A percentile compares a stretch with the other conserved stretches of the same genome.
These are phyloP conservation scores for Taiwanofungus camphoratus DNA, from an alignment of 1,284 basidiomycete genomes.

Conservation along the genomic window DNA sequence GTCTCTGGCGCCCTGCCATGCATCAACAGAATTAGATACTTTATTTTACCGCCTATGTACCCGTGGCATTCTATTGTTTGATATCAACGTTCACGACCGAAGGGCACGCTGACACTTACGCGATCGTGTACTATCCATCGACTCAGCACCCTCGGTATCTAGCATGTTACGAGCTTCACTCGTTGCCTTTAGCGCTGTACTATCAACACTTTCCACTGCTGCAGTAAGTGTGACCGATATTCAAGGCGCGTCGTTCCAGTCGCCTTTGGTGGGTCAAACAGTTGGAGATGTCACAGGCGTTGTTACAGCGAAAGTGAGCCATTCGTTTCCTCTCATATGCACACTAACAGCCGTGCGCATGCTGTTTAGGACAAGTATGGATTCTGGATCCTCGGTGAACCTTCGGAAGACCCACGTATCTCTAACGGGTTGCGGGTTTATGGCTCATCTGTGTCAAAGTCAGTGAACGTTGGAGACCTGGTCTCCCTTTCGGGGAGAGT, in stretches of 20 bases:
- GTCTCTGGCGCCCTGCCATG: too few relatives aligned
- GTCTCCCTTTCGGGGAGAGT: conserved; percentile 45
- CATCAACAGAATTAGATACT: too few relatives aligned
- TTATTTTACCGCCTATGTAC: too few relatives aligned
- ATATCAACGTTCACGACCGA: too few relatives aligned
- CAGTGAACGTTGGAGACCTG: conserved; percentile 44
- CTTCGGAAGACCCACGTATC: conserved; percentile 37
- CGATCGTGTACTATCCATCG: too few relatives aligned
- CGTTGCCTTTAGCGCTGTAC: too few relatives aligned
- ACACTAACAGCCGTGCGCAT: neutral
- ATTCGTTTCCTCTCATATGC: neutral
- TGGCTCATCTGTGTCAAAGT: conserved; percentile 33
- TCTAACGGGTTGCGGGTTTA: conserved; percentile 53
- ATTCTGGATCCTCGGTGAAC: conserved; percentile 48
- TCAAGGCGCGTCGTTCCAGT: conserved; percentile 46
- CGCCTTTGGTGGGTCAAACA: conserved; percentile 41
- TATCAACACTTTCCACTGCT: too few relatives aligned
- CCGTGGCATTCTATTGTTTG: too few relatives aligned
- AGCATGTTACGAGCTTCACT: too few relatives aligned
- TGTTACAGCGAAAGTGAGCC: conserved; percentile 48
- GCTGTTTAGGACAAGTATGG: conserved; percentile 38
- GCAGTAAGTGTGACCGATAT: conserved; percentile 38
- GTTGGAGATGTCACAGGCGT: conserved; percentile 47
- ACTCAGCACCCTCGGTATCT: too few relatives aligned
- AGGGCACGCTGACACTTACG: too few relatives aligned